phyloP scores from a whole-genome alignment of 2,329 filamentous ascomycete species.

The Colletotrichum coccodes region DNA sequence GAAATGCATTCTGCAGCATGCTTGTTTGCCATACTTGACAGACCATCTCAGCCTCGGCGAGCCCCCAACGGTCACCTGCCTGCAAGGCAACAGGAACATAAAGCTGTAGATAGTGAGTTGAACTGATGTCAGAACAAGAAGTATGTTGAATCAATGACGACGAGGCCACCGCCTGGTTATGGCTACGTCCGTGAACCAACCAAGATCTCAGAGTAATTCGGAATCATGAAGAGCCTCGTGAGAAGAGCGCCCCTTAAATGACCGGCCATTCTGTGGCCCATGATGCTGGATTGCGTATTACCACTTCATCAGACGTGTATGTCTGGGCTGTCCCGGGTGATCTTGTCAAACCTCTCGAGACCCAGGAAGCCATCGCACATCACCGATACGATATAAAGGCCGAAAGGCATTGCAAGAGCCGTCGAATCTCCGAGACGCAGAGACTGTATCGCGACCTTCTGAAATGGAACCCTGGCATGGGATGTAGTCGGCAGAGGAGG shows the following conservation, averaged over 20 bases:
- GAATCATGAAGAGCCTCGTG: background rate
- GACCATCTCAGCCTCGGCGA: background rate
- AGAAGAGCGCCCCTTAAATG: background rate
- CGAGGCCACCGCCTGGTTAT: background rate
- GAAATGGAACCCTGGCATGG: background rate
- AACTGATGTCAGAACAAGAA: background rate
- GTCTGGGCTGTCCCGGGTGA: background rate
- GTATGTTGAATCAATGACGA: background rate
- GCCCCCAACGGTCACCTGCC: background rate
- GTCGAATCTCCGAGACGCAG: too few relatives aligned
- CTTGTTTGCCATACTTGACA: background rate
- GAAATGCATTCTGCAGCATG: background rate
- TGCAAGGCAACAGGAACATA: background rate
- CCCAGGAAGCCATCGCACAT: background rate
- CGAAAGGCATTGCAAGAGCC: too few relatives aligned
- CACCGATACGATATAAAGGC: background rate
- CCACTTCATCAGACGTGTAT: background rate
- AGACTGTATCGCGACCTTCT: background rate
- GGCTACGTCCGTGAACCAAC: background rate
- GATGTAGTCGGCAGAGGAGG: conserved; percentile 14
- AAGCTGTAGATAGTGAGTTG: background rate
- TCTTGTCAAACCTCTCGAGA: background rate
- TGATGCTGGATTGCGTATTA: background rate
- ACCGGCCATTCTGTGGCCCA: background rate
- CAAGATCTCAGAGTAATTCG: background rate